Percentiles rank a stretch among this genome's conserved stretches.
Evolutionary conservation across 345 rosid genomes (phyloP).

Genomic region (Lagerstroemia speciosa): DNA sequence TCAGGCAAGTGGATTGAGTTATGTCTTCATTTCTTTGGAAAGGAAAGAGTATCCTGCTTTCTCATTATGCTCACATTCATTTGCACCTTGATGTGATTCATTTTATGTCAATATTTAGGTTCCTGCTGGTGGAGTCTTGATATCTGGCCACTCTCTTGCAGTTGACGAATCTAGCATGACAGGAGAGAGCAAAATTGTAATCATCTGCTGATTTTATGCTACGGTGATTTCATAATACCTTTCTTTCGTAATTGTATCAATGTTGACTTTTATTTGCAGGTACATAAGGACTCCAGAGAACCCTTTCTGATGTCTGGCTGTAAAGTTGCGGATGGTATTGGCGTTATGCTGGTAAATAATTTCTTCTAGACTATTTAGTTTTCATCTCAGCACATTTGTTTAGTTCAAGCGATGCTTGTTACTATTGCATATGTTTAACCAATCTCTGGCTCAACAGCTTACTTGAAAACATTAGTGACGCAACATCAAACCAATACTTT

Average conservation of each 20-base stretch:
- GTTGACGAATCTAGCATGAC: constrained; percentile 99
- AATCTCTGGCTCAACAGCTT: background rate
- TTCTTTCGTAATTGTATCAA: no score
- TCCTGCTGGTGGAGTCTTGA: constrained; percentile 89
- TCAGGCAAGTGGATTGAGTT: constrained; percentile 43
- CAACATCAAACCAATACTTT: background rate
- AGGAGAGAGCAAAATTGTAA: constrained; percentile 94
- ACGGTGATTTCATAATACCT: background rate
- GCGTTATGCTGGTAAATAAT: constrained; percentile 73
- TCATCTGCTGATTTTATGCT: constrained; percentile 5
- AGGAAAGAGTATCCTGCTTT: background rate
- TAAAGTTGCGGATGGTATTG: constrained; percentile 96
- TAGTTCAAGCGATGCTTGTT: background rate
- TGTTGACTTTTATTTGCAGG: constrained; percentile 39
- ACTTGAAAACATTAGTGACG: background rate
- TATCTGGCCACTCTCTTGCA: constrained; percentile 76
- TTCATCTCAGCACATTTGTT: no score
- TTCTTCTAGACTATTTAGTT: background rate
- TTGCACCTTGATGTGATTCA: background rate
- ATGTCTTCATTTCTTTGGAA: background rate
- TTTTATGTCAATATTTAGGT: constrained; percentile 35
- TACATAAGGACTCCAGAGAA: constrained; percentile 58
- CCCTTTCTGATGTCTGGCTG: constrained; percentile 98
- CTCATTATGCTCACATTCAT: background rate
- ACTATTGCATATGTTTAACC: background rate